Percentiles rank a stretch among this genome's conserved stretches.
Conservation (phyloP, 768 basidiomycete species). For the Termitomyces eurrhizus region DNA sequence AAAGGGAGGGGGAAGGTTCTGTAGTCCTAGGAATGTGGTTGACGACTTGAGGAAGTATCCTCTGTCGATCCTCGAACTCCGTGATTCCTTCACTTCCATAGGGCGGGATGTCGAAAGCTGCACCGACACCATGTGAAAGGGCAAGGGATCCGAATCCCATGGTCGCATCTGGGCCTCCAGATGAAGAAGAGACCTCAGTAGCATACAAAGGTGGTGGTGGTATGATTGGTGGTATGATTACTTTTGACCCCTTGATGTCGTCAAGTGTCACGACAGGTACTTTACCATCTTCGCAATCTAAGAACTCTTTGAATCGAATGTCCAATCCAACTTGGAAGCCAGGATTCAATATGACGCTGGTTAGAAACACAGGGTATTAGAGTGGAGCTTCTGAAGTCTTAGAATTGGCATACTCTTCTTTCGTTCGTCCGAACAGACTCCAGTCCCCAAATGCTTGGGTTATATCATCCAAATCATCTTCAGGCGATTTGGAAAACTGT, state of each 20-base stretch:
- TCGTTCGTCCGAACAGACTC: slow-evolving; percentile 7
- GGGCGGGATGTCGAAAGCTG: too few species aligned
- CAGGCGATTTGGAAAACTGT: background rate
- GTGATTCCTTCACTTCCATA: background rate
- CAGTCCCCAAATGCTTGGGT: background rate
- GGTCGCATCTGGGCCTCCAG: background rate
- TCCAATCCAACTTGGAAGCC: background rate
- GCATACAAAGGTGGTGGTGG: background rate
- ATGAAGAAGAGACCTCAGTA: background rate
- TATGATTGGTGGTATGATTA: background rate
- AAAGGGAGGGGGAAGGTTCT: background rate
- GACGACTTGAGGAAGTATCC: background rate
- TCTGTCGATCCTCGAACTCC: background rate
- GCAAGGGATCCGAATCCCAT: background rate
- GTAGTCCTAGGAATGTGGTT: background rate
- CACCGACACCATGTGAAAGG: background rate
- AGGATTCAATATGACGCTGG: slow-evolving; percentile 5
- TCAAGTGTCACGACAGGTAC: slow-evolving; percentile 6
- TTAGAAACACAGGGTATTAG: background rate
- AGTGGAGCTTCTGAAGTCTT: background rate
- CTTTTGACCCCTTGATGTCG: slow-evolving; percentile 1
- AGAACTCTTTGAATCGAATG: background rate
- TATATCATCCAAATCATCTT: background rate
- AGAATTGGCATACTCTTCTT: slow-evolving; percentile 5
- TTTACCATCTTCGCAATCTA: background rate